These are phyloP conservation scores for Rhodotorula sp. DNA, from an alignment of 1,284 basidiomycete genomes.

Conservation along the genomic window DNA sequence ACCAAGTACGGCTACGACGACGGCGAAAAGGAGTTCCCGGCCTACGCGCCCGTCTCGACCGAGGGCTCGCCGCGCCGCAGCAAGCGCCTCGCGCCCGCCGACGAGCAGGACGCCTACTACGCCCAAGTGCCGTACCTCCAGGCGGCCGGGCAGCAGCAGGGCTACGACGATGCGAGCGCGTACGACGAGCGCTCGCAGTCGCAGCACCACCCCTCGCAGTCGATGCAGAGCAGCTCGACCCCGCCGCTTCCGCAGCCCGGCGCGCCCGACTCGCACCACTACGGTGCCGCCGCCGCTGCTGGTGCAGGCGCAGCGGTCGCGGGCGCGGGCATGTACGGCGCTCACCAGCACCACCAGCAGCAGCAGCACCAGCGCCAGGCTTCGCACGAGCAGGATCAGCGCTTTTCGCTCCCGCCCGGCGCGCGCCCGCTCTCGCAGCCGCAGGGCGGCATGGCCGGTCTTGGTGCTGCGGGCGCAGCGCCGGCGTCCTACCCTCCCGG, in stretches of 20 bases:
- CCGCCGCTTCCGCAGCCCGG: not conserved
- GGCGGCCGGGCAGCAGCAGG: not conserved
- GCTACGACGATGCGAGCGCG: not conserved
- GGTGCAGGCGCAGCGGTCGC: not conserved
- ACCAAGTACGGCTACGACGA: conserved; percentile 11
- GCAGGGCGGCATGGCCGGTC: not conserved
- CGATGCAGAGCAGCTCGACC: no score
- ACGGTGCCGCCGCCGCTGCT: not conserved
- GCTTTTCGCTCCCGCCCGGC: not conserved
- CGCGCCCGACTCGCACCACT: not conserved
- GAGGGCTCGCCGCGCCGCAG: conserved; percentile 8
- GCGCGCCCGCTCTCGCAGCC: not conserved
- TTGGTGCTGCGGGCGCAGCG: not conserved
- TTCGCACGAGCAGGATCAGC: not conserved
- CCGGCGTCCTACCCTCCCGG: not conserved
- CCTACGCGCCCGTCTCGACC: conserved; percentile 2
- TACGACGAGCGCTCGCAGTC: not conserved
- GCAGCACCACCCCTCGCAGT: no score
- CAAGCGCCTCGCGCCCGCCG: conserved; percentile 11
- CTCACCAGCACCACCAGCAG: not conserved
- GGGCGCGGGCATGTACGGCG: not conserved
- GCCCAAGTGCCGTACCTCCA: conserved; percentile 2
- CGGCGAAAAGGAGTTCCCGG: conserved; percentile 5
- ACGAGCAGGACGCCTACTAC: conserved; percentile 35
- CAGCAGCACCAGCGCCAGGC: not conserved